Evolutionary conservation across 2,329 filamentous ascomycete species (phyloP).

Genomic region (Beauveria varroae): DNA sequence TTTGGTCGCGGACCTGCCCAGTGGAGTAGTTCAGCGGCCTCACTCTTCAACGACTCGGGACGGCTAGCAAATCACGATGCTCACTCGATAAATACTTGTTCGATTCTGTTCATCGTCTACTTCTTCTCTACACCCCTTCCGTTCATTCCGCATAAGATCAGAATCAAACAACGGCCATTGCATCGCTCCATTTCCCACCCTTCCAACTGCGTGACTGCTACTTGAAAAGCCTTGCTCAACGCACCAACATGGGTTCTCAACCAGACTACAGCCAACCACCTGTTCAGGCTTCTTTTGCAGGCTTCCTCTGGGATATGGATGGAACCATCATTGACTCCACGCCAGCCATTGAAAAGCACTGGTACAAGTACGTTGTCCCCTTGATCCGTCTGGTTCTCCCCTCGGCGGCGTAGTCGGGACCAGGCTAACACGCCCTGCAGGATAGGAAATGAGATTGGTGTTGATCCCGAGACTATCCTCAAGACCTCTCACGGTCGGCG

Average conservation of each 20-base stretch:
- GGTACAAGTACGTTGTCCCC: conserved; percentile 50
- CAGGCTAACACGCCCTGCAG: conserved; percentile 30
- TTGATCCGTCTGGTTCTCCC: not conserved
- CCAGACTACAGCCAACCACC: conserved; percentile 36
- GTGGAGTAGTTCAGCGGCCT: conserved; percentile 13
- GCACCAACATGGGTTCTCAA: conserved; percentile 26
- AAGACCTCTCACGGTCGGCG: conserved; percentile 86
- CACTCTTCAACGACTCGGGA: not conserved
- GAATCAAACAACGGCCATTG: no score
- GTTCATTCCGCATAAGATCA: no score
- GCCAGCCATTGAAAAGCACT: conserved; percentile 68
- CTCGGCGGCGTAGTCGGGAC: not conserved
- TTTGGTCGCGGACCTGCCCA: conserved; percentile 21
- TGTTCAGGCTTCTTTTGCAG: conserved; percentile 42
- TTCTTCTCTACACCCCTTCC: not conserved
- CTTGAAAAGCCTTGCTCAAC: not conserved
- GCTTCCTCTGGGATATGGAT: conserved; percentile 68
- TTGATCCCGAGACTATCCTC: conserved; percentile 77
- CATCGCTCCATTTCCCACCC: no score
- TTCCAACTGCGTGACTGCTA: not conserved
- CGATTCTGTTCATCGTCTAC: not conserved
- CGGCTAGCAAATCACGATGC: not conserved
- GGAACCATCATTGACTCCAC: conserved; percentile 81
- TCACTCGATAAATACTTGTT: not conserved
- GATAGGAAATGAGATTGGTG: conserved; percentile 75